Base-by-base conservation (phyloP, 805 yeast species). In the Yamadazyma phyllophila region DNA sequence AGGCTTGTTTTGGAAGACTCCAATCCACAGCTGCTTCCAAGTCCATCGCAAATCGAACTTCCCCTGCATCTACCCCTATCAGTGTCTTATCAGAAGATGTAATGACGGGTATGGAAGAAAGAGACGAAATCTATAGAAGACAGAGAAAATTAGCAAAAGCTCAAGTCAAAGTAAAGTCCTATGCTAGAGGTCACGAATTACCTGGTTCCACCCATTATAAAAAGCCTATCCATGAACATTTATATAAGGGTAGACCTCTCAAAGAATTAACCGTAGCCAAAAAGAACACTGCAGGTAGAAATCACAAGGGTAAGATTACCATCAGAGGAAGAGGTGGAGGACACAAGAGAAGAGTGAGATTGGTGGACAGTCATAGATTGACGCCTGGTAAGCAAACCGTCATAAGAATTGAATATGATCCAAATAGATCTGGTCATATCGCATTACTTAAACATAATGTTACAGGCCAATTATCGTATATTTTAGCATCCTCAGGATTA, bases 321-420 rank as follows among this genome's bases (percentile, higher is more conserved):
- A 85, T 88, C 39, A 81, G 99, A 62, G 97, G 94, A 65, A 82
- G 95, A 65, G 99, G 98, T 63, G 99, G 99, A 58, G 98, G 98
- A 30, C 94, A 87, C 64, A 88, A 87, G 65, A 83, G 92, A 60
- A 81, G 99, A 66, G 76, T 88, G 33, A 80, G 99, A 58, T 64
- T 88, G 29, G 77, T 94, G 16, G 99, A 94, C 66, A 83, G 83
- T 58, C 69, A 74, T 56, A 79, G 99, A 60, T 58, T 63, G 33
- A 76, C 63, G 2, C 67, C 82, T 1, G 98, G 97, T 24, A 77
- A 76, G 36, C 94, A 88, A 57, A 76, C 78, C 27, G 97, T 94
- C 16, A 70, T 82, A 51, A 77, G 99, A 63, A 88, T 94, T 48
- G 99, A 94, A 66, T 89, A 89, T 61, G 99, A 94, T 67, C 99